These are phyloP conservation scores for Cryptococcus depauperatus DNA, from an alignment of 1,284 basidiomycete species.

Conservation along the genomic window DNA sequence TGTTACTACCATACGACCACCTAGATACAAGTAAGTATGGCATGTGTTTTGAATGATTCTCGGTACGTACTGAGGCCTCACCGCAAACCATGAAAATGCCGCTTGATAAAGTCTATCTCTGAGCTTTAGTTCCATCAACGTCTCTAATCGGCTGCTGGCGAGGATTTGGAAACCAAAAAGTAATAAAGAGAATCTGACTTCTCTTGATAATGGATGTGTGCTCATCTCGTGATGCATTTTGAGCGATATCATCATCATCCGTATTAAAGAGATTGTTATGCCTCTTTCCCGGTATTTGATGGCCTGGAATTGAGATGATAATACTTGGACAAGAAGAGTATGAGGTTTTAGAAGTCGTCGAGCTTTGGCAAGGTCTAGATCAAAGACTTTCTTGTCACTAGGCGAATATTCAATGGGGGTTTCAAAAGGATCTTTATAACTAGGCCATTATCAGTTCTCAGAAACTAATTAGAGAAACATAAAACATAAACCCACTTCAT, in stretches of 20 bases:
- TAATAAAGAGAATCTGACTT: constrained; percentile 79
- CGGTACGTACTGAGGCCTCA: constrained; percentile 65
- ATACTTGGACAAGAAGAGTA: constrained; percentile 71
- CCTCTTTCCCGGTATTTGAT: constrained; percentile 78
- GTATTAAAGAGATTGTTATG: constrained; percentile 76
- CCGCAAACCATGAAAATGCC: constrained; percentile 88
- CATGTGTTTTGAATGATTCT: not conserved
- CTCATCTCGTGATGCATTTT: constrained; percentile 62
- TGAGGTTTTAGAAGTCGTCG: constrained; percentile 74
- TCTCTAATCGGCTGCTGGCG: constrained; percentile 78
- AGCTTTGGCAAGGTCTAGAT: constrained; percentile 62
- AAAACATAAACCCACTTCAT: constrained; percentile 59
- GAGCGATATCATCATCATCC: constrained; percentile 71
- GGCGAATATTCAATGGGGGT: constrained; percentile 83
- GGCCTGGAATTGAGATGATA: constrained; percentile 89
- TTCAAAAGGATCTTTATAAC: constrained; percentile 78
- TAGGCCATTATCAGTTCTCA: constrained; percentile 36
- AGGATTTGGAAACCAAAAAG: constrained; percentile 89
- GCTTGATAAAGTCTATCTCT: constrained; percentile 69
- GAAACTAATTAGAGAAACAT: not conserved
- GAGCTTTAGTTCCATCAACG: constrained; percentile 68
- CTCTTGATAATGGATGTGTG: constrained; percentile 83
- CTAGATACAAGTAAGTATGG: constrained; percentile 44
- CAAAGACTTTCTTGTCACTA: constrained; percentile 76
- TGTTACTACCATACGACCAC: constrained; percentile 90